Conservation (phyloP, 106 monocot genomes). For the Alisma plantagoaquatica region DNA sequence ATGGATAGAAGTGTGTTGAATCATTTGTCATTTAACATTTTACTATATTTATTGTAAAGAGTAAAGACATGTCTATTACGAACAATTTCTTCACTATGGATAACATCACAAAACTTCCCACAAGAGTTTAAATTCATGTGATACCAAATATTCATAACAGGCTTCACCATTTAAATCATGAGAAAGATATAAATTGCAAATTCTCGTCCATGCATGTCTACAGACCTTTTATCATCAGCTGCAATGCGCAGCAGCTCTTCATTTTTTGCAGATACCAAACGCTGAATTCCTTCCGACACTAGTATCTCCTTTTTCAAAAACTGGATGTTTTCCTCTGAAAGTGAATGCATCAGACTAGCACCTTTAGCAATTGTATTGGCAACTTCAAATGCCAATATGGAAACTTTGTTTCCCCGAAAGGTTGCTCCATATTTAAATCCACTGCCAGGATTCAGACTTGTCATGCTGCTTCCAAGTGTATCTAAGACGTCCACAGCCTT, state of each 20-base stretch:
- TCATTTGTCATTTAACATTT: background rate
- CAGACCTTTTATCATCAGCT: slow-evolving; percentile 69
- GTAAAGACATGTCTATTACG: no score
- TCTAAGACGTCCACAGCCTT: slow-evolving; percentile 66
- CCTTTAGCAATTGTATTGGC: slow-evolving; percentile 90
- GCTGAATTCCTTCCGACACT: slow-evolving; percentile 49
- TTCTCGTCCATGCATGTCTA: no score
- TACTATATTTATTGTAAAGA: background rate
- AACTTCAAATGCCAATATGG: slow-evolving; percentile 76
- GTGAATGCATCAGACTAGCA: slow-evolving; percentile 40
- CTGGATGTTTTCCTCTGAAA: slow-evolving; percentile 54
- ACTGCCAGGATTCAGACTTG: slow-evolving; percentile 48
- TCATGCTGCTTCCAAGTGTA: slow-evolving; percentile 72
- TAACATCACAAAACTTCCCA: no score
- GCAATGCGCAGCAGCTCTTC: slow-evolving; percentile 43
- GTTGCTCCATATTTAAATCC: slow-evolving; percentile 42
- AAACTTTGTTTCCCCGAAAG: slow-evolving; percentile 41
- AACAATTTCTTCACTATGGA: no score
- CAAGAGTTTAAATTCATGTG: no score
- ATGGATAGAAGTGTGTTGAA: no score
- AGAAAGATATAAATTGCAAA: no score
- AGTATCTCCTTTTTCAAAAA: slow-evolving; percentile 51
- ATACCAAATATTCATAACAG: no score
- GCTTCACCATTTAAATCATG: no score
- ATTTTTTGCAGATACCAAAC: slow-evolving; percentile 37